Evolutionary conservation across 352 stramenopile species (phyloP).

Genomic region (Phytopythium cucurbitacearum): DNA sequence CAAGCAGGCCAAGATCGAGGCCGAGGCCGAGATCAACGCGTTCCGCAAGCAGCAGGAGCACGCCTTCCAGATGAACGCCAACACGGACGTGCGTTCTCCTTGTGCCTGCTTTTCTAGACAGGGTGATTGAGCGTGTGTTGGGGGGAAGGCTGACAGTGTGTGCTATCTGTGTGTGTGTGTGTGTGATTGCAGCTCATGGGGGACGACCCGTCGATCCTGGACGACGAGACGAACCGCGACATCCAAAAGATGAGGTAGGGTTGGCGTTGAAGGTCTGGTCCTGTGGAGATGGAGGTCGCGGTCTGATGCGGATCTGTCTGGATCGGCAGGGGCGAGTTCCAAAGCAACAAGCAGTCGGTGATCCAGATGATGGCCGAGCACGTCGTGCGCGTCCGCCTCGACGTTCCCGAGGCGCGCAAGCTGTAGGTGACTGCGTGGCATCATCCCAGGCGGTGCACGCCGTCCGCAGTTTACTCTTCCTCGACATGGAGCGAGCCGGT

Average conservation of each 20-base stretch:
- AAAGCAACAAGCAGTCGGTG: conserved; percentile 62
- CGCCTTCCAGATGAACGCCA: conserved; percentile 83
- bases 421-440: conserved; percentile 10
- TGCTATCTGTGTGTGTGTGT: background rate
- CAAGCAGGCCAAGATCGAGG: conserved; percentile 87
- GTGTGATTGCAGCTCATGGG: conserved; percentile 55
- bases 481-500: no score
- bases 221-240: conserved; percentile 71
- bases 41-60: conserved; percentile 86
- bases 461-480: no score
- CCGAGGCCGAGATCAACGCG: conserved; percentile 78
- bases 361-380: conserved; percentile 77
- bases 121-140: background rate
- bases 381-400: conserved; percentile 56
- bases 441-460: no score
- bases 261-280: background rate
- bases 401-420: conserved; percentile 68
- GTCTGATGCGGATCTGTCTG: background rate
- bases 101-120: conserved; percentile 5
- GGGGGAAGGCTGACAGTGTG: background rate
- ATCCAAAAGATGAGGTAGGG: conserved; percentile 80
- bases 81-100: conserved; percentile 53
- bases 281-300: background rate
- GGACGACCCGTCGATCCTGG: conserved; percentile 69
- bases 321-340: conserved; percentile 44